These are phyloP conservation scores for Podospora comata DNA, from an alignment of 495 filamentous ascomycete species.

Conservation along the genomic window DNA sequence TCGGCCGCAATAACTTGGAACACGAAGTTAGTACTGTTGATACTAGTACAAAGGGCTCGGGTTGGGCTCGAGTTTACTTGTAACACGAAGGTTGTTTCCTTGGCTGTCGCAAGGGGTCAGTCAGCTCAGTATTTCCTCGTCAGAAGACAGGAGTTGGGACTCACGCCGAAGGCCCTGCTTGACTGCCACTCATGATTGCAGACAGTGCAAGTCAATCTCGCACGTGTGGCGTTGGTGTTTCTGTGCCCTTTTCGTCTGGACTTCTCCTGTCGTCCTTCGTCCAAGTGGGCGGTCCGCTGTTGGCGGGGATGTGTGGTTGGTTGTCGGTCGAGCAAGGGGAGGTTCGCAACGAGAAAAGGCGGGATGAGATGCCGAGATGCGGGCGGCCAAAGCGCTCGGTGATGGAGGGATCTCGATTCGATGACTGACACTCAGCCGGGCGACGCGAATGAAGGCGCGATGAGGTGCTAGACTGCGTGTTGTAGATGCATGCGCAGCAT, in stretches of 20 bases:
- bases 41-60: neutral
- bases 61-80: conserved; percentile 47
- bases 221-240: conserved; percentile 15
- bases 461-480: neutral
- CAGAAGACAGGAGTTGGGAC: conserved; percentile 16
- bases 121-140: conserved; percentile 10
- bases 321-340: neutral
- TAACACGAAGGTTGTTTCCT: conserved; percentile 65
- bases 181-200: conserved; percentile 32
- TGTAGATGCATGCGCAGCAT: conserved; percentile 14
- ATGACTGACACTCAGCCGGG: conserved; percentile 4
- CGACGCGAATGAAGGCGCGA: neutral
- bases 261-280: neutral
- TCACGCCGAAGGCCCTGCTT: conserved; percentile 34
- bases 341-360: neutral
- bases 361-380: neutral
- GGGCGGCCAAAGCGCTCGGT: conserved; percentile 9
- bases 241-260: neutral
- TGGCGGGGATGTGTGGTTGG: neutral
- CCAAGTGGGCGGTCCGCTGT: neutral
- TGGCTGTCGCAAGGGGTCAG: conserved; percentile 39
- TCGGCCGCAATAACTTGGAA: conserved; percentile 93
- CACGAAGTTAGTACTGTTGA: conserved; percentile 20
- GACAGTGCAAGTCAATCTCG: conserved; percentile 17
- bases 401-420: neutral